Conservation (phyloP, 164 flowering plant species). For the Kingdonia uniflora region DNA sequence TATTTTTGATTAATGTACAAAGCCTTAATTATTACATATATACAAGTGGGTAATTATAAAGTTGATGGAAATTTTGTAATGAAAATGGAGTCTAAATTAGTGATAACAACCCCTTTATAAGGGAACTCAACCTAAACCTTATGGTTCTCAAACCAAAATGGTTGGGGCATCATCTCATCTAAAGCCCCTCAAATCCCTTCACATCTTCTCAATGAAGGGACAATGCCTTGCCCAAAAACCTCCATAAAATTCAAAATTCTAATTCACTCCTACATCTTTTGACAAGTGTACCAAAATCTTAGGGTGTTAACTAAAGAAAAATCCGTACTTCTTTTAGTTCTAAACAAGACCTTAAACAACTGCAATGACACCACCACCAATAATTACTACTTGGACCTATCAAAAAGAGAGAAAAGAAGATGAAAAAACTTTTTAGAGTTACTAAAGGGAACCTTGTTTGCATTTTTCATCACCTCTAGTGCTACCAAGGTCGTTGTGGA, state of each 20-base stretch:
- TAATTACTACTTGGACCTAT: constrained; percentile 9
- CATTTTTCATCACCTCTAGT: constrained; percentile 63
- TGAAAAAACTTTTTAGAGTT: constrained; percentile 35
- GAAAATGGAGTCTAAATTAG: background rate
- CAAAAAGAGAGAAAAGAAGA: constrained; percentile 20
- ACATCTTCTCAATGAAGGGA: constrained; percentile 27
- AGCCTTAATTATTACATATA: no score
- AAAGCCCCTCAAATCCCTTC: constrained; percentile 27
- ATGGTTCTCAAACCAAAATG: no score
- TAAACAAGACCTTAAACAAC: no score
- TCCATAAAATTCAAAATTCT: constrained; percentile 62
- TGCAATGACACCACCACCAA: background rate
- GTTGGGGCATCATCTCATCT: constrained; percentile 19
- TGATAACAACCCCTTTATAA: constrained; percentile 1
- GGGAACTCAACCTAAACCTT: background rate
- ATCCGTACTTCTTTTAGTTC: constrained; percentile 33
- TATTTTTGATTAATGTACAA: no score
- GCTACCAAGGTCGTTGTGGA: constrained; percentile 27
- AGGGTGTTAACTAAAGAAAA: constrained; percentile 46
- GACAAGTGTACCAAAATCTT: constrained; percentile 35
- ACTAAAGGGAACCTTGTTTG: constrained; percentile 75
- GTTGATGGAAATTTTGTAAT: constrained; percentile 5
- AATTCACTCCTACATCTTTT: constrained; percentile 45
- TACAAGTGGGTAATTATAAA: no score
- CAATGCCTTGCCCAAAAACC: constrained; percentile 27